These are phyloP conservation scores for Zymoseptoria passerinii DNA, from an alignment of 2,329 filamentous ascomycete species.

Conservation along the genomic window DNA sequence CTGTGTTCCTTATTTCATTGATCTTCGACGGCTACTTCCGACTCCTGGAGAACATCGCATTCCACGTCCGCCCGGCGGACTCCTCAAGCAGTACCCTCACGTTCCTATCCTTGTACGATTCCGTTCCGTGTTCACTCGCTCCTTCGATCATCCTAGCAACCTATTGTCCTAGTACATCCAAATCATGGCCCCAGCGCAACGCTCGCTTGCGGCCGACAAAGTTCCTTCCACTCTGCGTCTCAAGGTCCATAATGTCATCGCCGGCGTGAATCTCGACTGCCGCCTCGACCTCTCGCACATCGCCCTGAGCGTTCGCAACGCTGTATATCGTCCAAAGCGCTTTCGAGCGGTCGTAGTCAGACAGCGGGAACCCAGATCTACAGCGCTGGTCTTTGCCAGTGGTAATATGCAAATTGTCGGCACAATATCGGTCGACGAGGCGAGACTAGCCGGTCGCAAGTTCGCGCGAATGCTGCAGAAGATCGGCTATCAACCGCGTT, in stretches of 20 bases:
- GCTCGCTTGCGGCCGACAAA: slow-evolving; percentile 1
- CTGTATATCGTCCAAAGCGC: slow-evolving; percentile 87
- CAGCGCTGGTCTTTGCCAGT: slow-evolving; percentile 76
- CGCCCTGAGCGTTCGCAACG: slow-evolving; percentile 77
- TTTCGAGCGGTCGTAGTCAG: slow-evolving; percentile 90
- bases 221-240: background rate
- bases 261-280: slow-evolving; percentile 83
- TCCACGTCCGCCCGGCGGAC: background rate
- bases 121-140: background rate
- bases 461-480: slow-evolving; percentile 88
- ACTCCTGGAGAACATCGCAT: background rate
- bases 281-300: slow-evolving; percentile 85
- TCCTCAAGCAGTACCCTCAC: background rate
- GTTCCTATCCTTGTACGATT: background rate
- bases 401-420: slow-evolving; percentile 94
- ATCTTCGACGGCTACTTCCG: background rate
- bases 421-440: slow-evolving; percentile 82
- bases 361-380: slow-evolving; percentile 84
- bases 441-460: slow-evolving; percentile 76
- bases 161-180: background rate
- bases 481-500: slow-evolving; percentile 83
- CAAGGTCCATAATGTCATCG: slow-evolving; percentile 63
- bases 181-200: background rate
- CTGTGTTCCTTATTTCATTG: background rate
- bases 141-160: background rate